Base-by-base conservation (phyloP, 345 rosid genomes). In the Melastoma malabathricum region DNA sequence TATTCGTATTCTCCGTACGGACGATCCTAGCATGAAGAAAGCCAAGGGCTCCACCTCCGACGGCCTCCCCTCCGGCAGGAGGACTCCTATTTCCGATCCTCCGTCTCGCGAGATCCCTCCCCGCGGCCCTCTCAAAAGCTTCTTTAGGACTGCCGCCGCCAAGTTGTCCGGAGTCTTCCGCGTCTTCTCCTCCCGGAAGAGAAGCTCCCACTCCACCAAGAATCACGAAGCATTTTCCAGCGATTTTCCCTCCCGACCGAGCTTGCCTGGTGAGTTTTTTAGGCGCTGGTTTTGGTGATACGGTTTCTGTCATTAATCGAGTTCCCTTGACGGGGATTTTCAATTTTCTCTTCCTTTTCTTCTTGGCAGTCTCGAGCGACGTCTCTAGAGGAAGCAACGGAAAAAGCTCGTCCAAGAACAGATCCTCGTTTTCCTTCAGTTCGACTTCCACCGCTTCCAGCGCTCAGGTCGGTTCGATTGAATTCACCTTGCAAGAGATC, bases 401-500 rank as follows among this genome's bases (percentile, higher is more conserved):
- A 16, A 75, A 58, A 68, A 72, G 62, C 46, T 66, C 72, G 5
- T 57, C 67, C 5, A 66, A 53, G 54, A 58, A 64, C 38, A 86
- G 31, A 52, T 71, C 73, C 18, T 83, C 76, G 18, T 55, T 64
- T 56, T 80, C 69, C 39, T 61, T 59, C 5, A 20, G 52, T 10
- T 61, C 60, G 45, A 78, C 83, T 64, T 59, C 85, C 52, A 63
- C 66, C 56, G 51, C 60, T 20, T 58, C 64, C 25, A 79, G 68
- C 48, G 83, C 75, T 64, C 65, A 58, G 43, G 47, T 60, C 51
- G 71, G 63, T 10, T 53, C 71, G 18, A 19, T 55, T 7, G 64
- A 55, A 18, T 82, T 84, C 64, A 64, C 96, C 56, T 62, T 78
- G 52, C 75, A 60, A 63, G 94, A 84, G 68, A 74, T 90, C 60